Conservation (phyloP, 2,329 filamentous ascomycete species). For the Endoconidiophora polonica region DNA sequence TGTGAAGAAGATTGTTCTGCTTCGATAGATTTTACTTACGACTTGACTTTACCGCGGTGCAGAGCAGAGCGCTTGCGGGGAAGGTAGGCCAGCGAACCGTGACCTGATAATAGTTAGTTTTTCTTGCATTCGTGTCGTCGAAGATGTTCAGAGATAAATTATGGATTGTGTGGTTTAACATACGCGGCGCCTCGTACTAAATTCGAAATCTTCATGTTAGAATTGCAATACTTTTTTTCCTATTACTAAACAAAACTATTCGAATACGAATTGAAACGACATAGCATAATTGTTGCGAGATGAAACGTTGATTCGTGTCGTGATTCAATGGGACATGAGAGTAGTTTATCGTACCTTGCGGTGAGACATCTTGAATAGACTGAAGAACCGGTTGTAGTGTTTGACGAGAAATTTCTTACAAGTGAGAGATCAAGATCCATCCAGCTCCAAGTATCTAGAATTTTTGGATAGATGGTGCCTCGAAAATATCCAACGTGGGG, state of each 20-base stretch:
- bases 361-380: constrained; percentile 15
- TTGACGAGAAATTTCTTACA: constrained; percentile 10
- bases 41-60: constrained; percentile 97
- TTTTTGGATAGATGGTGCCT: constrained; percentile 7
- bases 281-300: neutral
- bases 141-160: neutral
- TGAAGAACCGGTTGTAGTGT: constrained; percentile 12
- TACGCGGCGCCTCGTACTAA: constrained; percentile 62
- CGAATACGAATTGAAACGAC: neutral
- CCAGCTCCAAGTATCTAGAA: constrained; percentile 10
- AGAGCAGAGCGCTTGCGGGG: constrained; percentile 84
- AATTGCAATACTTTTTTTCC: neutral
- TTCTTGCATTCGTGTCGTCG: neutral
- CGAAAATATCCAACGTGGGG: constrained; percentile 4
- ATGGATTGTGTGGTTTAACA: constrained; percentile 1
- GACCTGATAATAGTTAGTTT: constrained; percentile 22
- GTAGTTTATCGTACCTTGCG: constrained; percentile 13
- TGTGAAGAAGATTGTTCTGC: too few species aligned
- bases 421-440: constrained; percentile 5
- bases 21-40: constrained; percentile 40
- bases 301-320: neutral
- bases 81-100: constrained; percentile 81
- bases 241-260: neutral
- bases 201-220: constrained; percentile 5
- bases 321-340: neutral